Evolutionary conservation across 2,329 filamentous ascomycete genomes (phyloP).

Genomic region (Septoria petroselini): DNA sequence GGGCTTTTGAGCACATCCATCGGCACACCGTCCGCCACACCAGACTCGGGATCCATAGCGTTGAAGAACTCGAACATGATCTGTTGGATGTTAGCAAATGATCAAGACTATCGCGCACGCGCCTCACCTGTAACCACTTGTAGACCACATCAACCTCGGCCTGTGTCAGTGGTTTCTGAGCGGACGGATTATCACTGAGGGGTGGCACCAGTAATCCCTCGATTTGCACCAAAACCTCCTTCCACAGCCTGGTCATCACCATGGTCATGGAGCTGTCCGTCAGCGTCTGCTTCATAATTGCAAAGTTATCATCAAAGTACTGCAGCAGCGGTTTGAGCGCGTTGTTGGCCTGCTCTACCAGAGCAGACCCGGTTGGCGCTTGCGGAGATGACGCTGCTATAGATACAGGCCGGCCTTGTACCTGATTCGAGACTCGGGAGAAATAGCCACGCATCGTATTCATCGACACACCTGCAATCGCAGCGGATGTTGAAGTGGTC

Average conservation of each 20-base stretch:
- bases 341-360: constrained; percentile 71
- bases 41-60: constrained; percentile 76
- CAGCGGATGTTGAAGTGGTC: constrained; percentile 41
- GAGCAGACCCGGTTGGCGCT: constrained; percentile 42
- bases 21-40: constrained; percentile 82
- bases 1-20: constrained; percentile 90
- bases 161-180: constrained; percentile 76
- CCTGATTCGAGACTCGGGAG: constrained; percentile 36
- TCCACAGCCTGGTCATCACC: constrained; percentile 97
- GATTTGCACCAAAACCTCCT: constrained; percentile 89
- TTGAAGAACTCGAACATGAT: constrained; percentile 94
- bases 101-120: neutral
- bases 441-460: constrained; percentile 67
- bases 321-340: constrained; percentile 80
- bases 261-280: constrained; percentile 96
- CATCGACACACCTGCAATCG: constrained; percentile 58
- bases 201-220: constrained; percentile 88
- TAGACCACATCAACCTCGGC: constrained; percentile 94
- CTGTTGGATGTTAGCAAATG: constrained; percentile 25
- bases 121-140: constrained; percentile 70
- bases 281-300: constrained; percentile 95
- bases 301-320: constrained; percentile 98
- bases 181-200: constrained; percentile 87
- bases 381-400: constrained; percentile 20
- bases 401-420: constrained; percentile 38